These are phyloP conservation scores for Tricholoma furcatifolium DNA, from an alignment of 768 basidiomycete species.

Conservation along the genomic window DNA sequence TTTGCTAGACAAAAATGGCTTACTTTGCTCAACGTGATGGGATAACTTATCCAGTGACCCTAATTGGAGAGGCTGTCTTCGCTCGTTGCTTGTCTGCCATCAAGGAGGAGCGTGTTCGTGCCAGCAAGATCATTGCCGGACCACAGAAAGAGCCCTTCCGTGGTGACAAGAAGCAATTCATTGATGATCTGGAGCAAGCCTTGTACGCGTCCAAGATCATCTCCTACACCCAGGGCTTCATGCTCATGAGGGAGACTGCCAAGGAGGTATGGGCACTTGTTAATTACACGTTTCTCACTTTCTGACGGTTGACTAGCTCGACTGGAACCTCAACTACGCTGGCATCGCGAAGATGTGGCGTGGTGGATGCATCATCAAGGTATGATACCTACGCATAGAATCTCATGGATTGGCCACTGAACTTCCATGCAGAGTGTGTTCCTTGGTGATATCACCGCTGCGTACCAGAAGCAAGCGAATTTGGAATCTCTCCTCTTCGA, in stretches of 20 bases:
- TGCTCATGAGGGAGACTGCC: slow-evolving; percentile 98
- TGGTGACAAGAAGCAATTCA: slow-evolving; percentile 98
- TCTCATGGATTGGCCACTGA: background rate
- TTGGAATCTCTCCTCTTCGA: slow-evolving; percentile 94
- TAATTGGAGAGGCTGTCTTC: slow-evolving; percentile 99
- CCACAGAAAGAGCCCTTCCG: slow-evolving; percentile 93
- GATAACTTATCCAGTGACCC: slow-evolving; percentile 68
- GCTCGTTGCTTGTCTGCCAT: slow-evolving; percentile 96
- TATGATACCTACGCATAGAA: slow-evolving; percentile 16
- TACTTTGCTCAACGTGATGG: slow-evolving; percentile 3
- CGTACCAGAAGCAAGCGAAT: slow-evolving; percentile 80
- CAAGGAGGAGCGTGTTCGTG: slow-evolving; percentile 93
- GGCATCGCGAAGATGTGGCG: slow-evolving; percentile 99
- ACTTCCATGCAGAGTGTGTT: slow-evolving; percentile 70
- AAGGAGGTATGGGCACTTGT: slow-evolving; percentile 63
- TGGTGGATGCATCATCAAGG: slow-evolving; percentile 99
- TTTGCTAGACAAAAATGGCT: slow-evolving; percentile 5
- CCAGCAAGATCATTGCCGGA: slow-evolving; percentile 87
- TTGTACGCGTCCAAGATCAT: slow-evolving; percentile 99
- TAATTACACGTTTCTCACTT: background rate
- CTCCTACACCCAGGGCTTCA: slow-evolving; percentile 99
- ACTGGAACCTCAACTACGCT: slow-evolving; percentile 95
- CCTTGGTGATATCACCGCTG: slow-evolving; percentile 88
- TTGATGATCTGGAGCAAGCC: slow-evolving; percentile 98
- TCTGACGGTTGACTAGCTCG: slow-evolving; percentile 38